Evolutionary conservation across 371 early-diverging fungal species (phyloP).

Genomic region (Rhizomucor miehei): DNA sequence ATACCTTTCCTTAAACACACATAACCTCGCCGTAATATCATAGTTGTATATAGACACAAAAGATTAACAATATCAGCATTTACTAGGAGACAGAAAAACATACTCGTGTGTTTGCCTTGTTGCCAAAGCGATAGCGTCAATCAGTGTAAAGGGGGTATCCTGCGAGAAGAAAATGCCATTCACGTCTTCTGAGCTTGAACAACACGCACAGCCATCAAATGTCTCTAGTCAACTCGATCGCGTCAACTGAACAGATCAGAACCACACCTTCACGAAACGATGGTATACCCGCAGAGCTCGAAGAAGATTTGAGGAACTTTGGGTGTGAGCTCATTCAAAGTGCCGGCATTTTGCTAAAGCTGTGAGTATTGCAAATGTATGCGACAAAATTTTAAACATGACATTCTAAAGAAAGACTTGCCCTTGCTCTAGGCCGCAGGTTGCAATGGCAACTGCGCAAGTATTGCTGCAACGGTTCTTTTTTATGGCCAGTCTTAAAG

Average conservation of each 20-base stretch:
- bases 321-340: constrained; percentile 85
- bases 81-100: too few relatives aligned
- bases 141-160: too few relatives aligned
- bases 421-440: constrained; percentile 73
- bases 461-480: constrained; percentile 93
- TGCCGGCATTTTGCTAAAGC: constrained; percentile 78
- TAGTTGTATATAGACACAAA: too few relatives aligned
- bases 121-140: too few relatives aligned
- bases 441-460: constrained; percentile 94
- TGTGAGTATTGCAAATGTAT: constrained; percentile 50
- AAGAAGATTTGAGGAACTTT: constrained; percentile 68
- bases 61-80: too few relatives aligned
- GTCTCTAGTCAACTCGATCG: constrained; percentile 54
- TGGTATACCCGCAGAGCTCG: constrained; percentile 67
- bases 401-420: neutral
- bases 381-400: neutral
- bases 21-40: too few relatives aligned
- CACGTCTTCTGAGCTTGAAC: too few relatives aligned
- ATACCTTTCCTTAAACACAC: too few relatives aligned
- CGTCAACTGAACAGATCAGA: constrained; percentile 67
- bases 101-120: too few relatives aligned
- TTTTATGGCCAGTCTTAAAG: constrained; percentile 71
- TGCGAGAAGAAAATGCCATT: too few relatives aligned
- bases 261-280: constrained; percentile 66
- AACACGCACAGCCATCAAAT: too few relatives aligned